Evolutionary conservation across 176 grass and related monocot genomes (phyloP), one percentile per base, ranked within the genome.

Genomic region (Avena sativa): DNA sequence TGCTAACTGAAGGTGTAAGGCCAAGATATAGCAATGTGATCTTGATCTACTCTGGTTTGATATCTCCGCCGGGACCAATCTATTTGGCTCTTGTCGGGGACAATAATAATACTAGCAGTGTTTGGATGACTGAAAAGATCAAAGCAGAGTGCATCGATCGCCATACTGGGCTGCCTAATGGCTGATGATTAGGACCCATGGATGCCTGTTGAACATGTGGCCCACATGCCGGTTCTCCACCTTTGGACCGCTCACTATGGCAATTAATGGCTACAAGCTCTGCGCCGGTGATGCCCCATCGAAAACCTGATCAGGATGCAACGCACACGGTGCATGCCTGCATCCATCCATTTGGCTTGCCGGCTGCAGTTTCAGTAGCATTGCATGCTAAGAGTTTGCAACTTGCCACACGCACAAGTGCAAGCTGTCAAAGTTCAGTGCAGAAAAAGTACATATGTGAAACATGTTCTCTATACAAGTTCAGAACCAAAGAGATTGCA

Each of bases 41-140:
- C 53, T 55, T 72, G 65, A 76, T 47, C 46, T 47, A 47, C 6
- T 43, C 38, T 6, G 38, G 6, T 83, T 76, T 13, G 56, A 85
- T 60, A 63, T 88, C 65, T 80, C 8, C 76, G 32, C 11, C 76
- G 32, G 78, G 66, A 12, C 58, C 46, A 85, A 36, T 28, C 46
- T 56, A 13, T 74, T 64, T 65, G 47, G 40, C 58, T 17, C 67
- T 72, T 81, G 69, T 4, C 84, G 51, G 36, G 73, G 53, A 55
- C 82, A 89, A 21, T 48, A 62, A 71, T 1, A 15, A n/a, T 47
- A 47, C 8, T 47, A 47, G 7, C 46, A 47, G 46, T 9, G 8
- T 47, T 9, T 47, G 46, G 46, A 9, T 15, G 79, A 20, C 6
- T 61, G n/a, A 8, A 23, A 20, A 21, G 59, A 61, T 61, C 59